These are phyloP conservation scores for Phialophora expanda DNA, from an alignment of 2,329 filamentous ascomycete species.

Conservation along the genomic window DNA sequence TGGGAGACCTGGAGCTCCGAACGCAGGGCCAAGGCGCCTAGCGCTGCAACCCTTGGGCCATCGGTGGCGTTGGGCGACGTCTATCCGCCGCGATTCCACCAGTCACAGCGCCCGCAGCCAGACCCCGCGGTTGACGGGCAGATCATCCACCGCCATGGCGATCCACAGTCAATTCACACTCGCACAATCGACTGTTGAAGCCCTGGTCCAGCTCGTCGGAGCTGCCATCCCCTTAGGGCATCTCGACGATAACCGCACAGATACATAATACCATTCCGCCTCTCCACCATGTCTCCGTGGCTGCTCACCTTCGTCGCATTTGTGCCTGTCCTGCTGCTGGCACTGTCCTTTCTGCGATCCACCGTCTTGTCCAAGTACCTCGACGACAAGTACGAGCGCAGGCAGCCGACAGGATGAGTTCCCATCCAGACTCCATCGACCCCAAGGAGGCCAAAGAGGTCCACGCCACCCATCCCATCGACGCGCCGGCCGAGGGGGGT, in stretches of 20 bases:
- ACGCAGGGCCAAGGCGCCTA: conserved; percentile 17
- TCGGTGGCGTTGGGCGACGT: conserved; percentile 9
- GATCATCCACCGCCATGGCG: conserved; percentile 7
- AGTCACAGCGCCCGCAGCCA: neutral
- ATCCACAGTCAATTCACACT: conserved; percentile 14
- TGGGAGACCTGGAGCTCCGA: no score
- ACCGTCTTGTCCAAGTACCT: conserved; percentile 38
- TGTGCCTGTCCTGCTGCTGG: conserved; percentile 33
- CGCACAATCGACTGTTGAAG: conserved; percentile 2
- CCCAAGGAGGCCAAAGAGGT: conserved; percentile 11
- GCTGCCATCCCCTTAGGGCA: conserved; percentile 15
- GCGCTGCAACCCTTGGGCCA: conserved; percentile 14
- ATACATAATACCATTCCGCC: conserved; percentile 9
- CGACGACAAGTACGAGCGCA: conserved; percentile 34
- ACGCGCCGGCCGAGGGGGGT: conserved; percentile 23
- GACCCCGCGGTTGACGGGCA: conserved; percentile 7
- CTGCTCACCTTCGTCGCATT: conserved; percentile 35
- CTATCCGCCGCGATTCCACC: conserved; percentile 7
- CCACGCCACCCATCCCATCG: conserved; percentile 13
- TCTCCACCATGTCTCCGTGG: conserved; percentile 35
- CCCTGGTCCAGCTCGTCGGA: conserved; percentile 14
- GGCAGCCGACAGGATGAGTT: conserved; percentile 26
- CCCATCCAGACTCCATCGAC: conserved; percentile 21
- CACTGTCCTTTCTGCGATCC: conserved; percentile 37
- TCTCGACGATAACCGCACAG: conserved; percentile 9